These are phyloP conservation scores for Yamadazyma songkhlaensis DNA, from an alignment of 1,139 yeast species.

Conservation along the genomic window DNA sequence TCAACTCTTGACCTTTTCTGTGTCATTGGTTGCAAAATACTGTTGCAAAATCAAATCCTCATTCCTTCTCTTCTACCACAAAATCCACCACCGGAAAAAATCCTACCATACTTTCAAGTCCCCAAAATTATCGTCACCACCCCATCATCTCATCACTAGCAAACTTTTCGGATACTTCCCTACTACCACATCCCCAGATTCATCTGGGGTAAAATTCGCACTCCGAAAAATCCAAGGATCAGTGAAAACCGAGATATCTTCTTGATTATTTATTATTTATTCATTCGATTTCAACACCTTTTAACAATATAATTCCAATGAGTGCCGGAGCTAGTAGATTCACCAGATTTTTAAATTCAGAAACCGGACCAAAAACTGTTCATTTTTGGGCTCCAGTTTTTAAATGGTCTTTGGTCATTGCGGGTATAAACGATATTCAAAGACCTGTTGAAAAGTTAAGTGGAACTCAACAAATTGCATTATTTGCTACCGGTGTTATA, in stretches of 20 bases:
- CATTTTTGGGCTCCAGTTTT: constrained; percentile 83
- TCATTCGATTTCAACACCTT: not conserved
- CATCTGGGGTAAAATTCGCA: not conserved
- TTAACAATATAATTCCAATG: constrained; percentile 21
- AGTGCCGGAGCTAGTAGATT: constrained; percentile 58
- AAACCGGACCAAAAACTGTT: constrained; percentile 92
- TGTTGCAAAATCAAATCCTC: too few relatives aligned
- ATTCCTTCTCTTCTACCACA: too few relatives aligned
- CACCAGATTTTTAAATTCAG: constrained; percentile 71
- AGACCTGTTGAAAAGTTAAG: constrained; percentile 91
- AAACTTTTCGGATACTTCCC: too few relatives aligned
- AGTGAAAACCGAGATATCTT: constrained; percentile 2
- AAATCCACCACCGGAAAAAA: too few relatives aligned
- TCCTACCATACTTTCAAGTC: too few relatives aligned
- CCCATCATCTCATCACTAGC: too few relatives aligned
- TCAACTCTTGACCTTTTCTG: too few relatives aligned
- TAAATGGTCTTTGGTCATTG: constrained; percentile 87
- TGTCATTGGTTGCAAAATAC: too few relatives aligned
- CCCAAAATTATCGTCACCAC: too few relatives aligned
- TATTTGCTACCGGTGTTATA: constrained; percentile 87
- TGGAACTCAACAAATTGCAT: constrained; percentile 89
- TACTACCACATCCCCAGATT: not conserved
- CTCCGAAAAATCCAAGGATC: constrained; percentile 3
- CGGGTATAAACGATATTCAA: constrained; percentile 81
- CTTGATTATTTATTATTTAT: too few relatives aligned